phyloP scores from a whole-genome alignment of 257 asterid genomes.

The Cinchona pubescens region DNA sequence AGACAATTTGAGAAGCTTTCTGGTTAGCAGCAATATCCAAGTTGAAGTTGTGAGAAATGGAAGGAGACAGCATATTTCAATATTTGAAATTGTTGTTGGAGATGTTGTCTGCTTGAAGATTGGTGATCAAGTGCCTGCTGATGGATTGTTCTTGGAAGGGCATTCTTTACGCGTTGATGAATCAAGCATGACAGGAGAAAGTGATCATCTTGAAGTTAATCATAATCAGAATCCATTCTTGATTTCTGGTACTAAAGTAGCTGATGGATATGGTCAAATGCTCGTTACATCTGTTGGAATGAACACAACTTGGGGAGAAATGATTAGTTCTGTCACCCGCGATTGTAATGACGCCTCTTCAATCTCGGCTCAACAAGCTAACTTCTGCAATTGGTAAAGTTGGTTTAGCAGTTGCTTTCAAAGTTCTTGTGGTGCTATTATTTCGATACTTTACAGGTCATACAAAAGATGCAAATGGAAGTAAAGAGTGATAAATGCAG shows the following conservation, averaged over 20 bases:
- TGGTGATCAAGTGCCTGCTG: constrained; percentile 54
- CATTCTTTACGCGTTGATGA: constrained; percentile 37
- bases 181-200: constrained; percentile 44
- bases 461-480: constrained; percentile 34
- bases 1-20: constrained; percentile 38
- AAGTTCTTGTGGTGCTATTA: constrained; percentile 42
- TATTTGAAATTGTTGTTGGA: constrained; percentile 42
- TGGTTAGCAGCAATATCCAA: constrained; percentile 27
- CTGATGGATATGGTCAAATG: constrained; percentile 44
- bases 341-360: constrained; percentile 47
- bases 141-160: constrained; percentile 42
- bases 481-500: constrained; percentile 28
- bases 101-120: constrained; percentile 43
- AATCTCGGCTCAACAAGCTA: constrained; percentile 40
- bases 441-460: constrained; percentile 46
- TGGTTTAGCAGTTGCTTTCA: constrained; percentile 44
- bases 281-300: constrained; percentile 43
- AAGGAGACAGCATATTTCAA: constrained; percentile 29
- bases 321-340: constrained; percentile 42
- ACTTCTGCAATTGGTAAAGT: constrained; percentile 48
- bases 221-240: constrained; percentile 34
- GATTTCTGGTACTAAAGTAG: constrained; percentile 40
- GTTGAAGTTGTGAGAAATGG: constrained; percentile 39
- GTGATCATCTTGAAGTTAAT: constrained; percentile 35
- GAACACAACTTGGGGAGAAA: constrained; percentile 53